These are phyloP conservation scores for Phyllosticta ampelicida DNA, from an alignment of 2,329 filamentous ascomycete species.

Conservation along the genomic window DNA sequence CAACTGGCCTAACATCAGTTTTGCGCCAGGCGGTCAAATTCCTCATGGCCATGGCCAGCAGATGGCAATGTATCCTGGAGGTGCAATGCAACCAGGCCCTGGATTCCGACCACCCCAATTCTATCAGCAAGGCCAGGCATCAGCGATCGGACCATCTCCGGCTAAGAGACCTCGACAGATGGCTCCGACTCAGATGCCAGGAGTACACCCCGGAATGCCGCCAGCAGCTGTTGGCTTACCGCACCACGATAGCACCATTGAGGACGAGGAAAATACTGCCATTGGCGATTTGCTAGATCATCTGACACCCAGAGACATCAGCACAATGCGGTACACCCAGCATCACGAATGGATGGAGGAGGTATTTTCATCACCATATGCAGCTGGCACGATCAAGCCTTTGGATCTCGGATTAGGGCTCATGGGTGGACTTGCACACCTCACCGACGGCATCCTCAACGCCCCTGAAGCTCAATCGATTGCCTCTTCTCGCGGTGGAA, in stretches of 20 bases:
- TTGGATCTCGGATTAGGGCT: conserved; percentile 76
- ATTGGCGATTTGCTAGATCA: conserved; percentile 84
- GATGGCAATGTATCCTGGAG: conserved; percentile 12
- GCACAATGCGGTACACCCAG: conserved; percentile 74
- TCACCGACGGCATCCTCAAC: conserved; percentile 81
- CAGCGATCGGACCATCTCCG: conserved; percentile 30
- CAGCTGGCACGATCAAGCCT: conserved; percentile 73
- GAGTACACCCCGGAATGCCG: conserved; percentile 27
- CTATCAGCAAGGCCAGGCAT: conserved; percentile 17
- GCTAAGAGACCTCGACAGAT: conserved; percentile 35
- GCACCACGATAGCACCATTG: conserved; percentile 43
- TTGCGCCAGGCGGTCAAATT: conserved; percentile 1
- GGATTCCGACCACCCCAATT: conserved; percentile 19
- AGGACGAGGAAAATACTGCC: conserved; percentile 84
- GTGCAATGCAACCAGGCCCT: conserved; percentile 23
- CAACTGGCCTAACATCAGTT: conserved; percentile 65
- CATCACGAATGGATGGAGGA: conserved; percentile 99
- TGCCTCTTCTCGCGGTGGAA: conserved; percentile 18
- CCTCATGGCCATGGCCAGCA: conserved; percentile 6
- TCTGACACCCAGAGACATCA: conserved; percentile 81
- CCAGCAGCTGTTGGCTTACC: conserved; percentile 16
- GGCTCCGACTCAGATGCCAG: conserved; percentile 31
- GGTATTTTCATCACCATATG: conserved; percentile 81
- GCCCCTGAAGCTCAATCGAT: conserved; percentile 27
- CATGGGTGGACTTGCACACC: conserved; percentile 62